A percentile compares a stretch with the other conserved stretches of the same genome.
Conservation (phyloP, 2,329 filamentous ascomycete species). For the Bipolaris oryzae region DNA sequence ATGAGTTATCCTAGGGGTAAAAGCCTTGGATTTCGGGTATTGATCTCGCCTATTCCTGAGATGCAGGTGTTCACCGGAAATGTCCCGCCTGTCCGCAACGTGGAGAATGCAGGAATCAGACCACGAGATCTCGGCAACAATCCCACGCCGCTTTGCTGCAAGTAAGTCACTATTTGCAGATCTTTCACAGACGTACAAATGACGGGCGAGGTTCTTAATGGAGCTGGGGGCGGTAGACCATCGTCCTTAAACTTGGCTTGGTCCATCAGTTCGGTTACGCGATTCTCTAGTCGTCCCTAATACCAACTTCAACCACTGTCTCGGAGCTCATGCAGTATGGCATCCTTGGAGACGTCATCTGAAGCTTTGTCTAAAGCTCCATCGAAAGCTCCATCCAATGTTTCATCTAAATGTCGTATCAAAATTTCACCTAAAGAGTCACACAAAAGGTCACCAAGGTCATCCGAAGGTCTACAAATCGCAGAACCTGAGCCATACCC, state of each 20-base stretch:
- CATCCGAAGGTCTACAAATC: conserved; percentile 10
- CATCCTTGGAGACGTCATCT: background rate
- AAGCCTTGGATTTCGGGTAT: background rate
- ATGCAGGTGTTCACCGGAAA: background rate
- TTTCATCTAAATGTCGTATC: too few species aligned
- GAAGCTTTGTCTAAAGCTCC: background rate
- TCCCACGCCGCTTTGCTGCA: conserved; percentile 2
- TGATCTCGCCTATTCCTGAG: too few species aligned
- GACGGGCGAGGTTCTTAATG: background rate
- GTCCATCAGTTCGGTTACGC: background rate
- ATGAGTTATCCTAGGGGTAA: background rate
- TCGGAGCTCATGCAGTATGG: background rate
- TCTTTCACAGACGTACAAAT: background rate
- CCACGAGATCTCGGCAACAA: conserved; percentile 2
- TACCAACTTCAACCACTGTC: background rate
- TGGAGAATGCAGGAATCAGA: background rate
- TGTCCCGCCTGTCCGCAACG: background rate
- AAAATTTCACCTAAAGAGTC: background rate
- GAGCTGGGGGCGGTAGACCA: background rate
- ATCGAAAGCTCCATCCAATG: background rate
- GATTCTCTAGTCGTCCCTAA: background rate
- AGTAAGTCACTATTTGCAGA: background rate
- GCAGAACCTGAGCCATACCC: conserved; percentile 10
- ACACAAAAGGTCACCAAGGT: background rate
- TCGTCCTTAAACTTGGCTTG: conserved; percentile 2